phyloP scores from a whole-genome alignment of 2,329 filamentous ascomycete species.

The Aspergillus clavatus region DNA sequence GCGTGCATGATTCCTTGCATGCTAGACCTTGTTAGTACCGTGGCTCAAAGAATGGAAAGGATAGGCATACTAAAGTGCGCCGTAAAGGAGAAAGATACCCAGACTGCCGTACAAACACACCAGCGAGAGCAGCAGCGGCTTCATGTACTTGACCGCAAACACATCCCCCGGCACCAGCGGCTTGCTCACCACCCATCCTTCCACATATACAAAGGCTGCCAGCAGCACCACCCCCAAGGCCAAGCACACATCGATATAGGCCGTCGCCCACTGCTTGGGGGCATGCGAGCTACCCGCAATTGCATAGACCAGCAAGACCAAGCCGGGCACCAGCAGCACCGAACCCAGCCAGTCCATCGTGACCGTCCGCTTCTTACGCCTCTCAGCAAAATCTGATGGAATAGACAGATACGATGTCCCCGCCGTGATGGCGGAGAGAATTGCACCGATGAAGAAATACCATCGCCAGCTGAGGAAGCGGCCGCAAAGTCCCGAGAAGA shows the following conservation, averaged over 20 bases:
- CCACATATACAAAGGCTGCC: constrained; percentile 60
- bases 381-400: constrained; percentile 39
- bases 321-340: constrained; percentile 56
- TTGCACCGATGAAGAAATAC: constrained; percentile 64
- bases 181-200: constrained; percentile 63
- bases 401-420: constrained; percentile 46
- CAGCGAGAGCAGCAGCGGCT: constrained; percentile 55
- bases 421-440: constrained; percentile 46
- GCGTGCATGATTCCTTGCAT: constrained; percentile 57
- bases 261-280: constrained; percentile 64
- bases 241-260: constrained; percentile 65
- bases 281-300: constrained; percentile 70
- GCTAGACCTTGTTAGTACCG: constrained; percentile 34
- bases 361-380: constrained; percentile 33
- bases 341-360: constrained; percentile 68
- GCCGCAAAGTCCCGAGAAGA: constrained; percentile 57
- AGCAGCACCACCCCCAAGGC: constrained; percentile 59
- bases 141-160: constrained; percentile 67
- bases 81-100: constrained; percentile 65
- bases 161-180: constrained; percentile 67
- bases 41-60: neutral
- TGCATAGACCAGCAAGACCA: constrained; percentile 68
- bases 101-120: constrained; percentile 65
- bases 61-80: constrained; percentile 58
- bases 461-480: constrained; percentile 56